phyloP scores from a whole-genome alignment of 805 yeast species.

The Yamadazyma ubonensis region DNA sequence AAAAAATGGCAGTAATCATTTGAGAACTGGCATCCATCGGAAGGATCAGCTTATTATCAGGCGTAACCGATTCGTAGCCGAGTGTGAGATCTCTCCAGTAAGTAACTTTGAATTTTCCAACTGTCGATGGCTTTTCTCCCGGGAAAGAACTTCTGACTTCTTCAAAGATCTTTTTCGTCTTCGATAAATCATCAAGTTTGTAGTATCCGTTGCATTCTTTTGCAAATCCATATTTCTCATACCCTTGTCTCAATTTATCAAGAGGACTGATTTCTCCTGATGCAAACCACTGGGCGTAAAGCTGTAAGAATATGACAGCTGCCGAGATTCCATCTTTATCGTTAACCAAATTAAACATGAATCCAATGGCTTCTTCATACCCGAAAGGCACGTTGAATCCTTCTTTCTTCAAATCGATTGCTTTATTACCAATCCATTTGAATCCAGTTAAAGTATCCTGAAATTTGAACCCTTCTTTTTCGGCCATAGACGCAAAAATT shows the following conservation, averaged over 20 bases:
- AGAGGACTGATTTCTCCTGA: slow-evolving; percentile 34
- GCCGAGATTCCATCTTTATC: slow-evolving; percentile 95
- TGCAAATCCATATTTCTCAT: slow-evolving; percentile 69
- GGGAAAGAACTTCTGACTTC: slow-evolving; percentile 42
- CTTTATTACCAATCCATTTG: slow-evolving; percentile 95
- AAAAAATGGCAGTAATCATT: slow-evolving; percentile 76
- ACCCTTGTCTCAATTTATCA: slow-evolving; percentile 58
- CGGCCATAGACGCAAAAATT: slow-evolving; percentile 69
- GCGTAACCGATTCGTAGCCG: slow-evolving; percentile 75
- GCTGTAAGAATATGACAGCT: slow-evolving; percentile 68
- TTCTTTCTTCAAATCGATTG: slow-evolving; percentile 61
- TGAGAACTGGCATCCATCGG: slow-evolving; percentile 76
- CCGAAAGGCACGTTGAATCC: slow-evolving; percentile 83
- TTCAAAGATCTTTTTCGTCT: slow-evolving; percentile 56
- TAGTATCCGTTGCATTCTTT: slow-evolving; percentile 89
- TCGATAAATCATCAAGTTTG: slow-evolving; percentile 51
- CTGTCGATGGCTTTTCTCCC: slow-evolving; percentile 38
- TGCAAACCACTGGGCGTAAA: slow-evolving; percentile 43
- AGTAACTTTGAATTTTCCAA: slow-evolving; percentile 59
- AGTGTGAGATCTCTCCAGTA: slow-evolving; percentile 82
- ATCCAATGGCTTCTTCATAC: slow-evolving; percentile 95
- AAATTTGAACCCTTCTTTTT: slow-evolving; percentile 55
- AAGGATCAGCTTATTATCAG: slow-evolving; percentile 55
- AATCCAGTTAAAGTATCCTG: slow-evolving; percentile 91
- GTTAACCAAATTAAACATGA: slow-evolving; percentile 78